Conservation (phyloP, 352 stramenopile species). For the Pythium plurisporium region DNA sequence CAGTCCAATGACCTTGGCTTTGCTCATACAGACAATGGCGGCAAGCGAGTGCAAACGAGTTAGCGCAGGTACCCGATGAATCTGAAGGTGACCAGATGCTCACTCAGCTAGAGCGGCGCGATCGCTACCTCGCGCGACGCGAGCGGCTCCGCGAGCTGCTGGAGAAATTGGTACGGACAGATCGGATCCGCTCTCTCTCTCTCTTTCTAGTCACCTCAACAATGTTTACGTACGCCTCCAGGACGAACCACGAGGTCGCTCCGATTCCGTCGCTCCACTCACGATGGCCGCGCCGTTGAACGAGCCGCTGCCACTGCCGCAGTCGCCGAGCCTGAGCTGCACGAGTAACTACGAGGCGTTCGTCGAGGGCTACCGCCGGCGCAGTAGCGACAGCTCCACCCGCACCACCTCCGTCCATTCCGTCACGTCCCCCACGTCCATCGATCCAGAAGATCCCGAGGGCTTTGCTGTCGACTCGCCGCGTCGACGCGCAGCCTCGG, state of each 20-base stretch:
- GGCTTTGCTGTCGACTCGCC: constrained; percentile 1
- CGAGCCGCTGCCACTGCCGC: constrained; percentile 3
- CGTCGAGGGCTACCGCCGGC: constrained; percentile 28
- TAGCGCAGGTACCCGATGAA: not conserved
- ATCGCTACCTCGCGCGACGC: constrained; percentile 4
- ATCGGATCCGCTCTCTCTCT: not conserved
- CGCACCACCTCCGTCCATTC: constrained; percentile 8
- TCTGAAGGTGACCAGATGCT: not conserved
- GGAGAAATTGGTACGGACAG: constrained; percentile 3
- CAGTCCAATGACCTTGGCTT: not conserved
- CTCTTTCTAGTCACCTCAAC: not conserved
- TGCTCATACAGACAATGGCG: constrained; percentile 14
- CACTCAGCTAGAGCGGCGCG: not conserved
- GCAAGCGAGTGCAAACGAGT: not conserved
- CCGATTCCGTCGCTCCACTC: not conserved
- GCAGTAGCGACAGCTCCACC: not conserved
- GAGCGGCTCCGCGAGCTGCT: constrained; percentile 22
- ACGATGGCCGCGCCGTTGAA: not conserved
- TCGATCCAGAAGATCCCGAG: constrained; percentile 4
- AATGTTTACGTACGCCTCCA: not conserved
- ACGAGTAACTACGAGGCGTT: constrained; percentile 35
- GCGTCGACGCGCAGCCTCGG: not conserved
- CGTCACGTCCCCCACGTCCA: constrained; percentile 13
- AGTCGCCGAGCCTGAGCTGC: constrained; percentile 26
- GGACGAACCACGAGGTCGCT: not conserved